These are phyloP conservation scores for Alternaria arbusti DNA, from an alignment of 2,329 filamentous ascomycete species.

Conservation along the genomic window DNA sequence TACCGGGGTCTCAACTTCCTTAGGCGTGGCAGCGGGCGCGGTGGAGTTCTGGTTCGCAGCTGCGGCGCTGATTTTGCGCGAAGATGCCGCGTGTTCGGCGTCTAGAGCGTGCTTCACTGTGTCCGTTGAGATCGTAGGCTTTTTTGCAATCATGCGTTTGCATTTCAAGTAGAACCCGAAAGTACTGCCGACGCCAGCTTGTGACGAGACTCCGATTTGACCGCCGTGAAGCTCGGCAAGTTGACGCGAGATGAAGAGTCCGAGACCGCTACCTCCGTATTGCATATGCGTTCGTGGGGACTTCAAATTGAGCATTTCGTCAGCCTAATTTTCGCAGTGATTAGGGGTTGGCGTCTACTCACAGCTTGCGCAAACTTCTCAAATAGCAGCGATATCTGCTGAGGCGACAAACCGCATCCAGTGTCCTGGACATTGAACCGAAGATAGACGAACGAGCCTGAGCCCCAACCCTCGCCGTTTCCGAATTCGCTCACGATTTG, in stretches of 20 bases:
- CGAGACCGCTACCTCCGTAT: constrained; percentile 46
- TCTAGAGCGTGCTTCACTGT: constrained; percentile 2
- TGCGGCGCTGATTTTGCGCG: background rate
- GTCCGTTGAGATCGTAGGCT: background rate
- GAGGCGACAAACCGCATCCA: constrained; percentile 37
- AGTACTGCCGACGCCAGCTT: constrained; percentile 38
- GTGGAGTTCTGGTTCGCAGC: background rate
- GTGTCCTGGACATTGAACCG: constrained; percentile 42
- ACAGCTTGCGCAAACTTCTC: constrained; percentile 40
- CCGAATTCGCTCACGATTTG: constrained; percentile 19
- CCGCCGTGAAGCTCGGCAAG: constrained; percentile 47
- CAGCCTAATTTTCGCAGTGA: background rate
- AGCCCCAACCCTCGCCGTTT: constrained; percentile 35
- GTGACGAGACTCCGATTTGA: constrained; percentile 42
- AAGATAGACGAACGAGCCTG: constrained; percentile 36
- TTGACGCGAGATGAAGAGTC: constrained; percentile 46
- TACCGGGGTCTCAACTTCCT: background rate
- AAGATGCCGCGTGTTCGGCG: background rate
- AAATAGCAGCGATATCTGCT: constrained; percentile 42
- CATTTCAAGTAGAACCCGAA: constrained; percentile 45
- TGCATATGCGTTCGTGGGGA: constrained; percentile 45
- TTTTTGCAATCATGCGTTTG: constrained; percentile 18
- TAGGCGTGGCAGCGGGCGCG: background rate
- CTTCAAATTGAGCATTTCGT: background rate
- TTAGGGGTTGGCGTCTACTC: background rate